A percentile compares a stretch with the other conserved stretches of the same genome.
phyloP scores from a whole-genome alignment of 2,329 filamentous ascomycete species.

The Dactylellina leptospora region DNA sequence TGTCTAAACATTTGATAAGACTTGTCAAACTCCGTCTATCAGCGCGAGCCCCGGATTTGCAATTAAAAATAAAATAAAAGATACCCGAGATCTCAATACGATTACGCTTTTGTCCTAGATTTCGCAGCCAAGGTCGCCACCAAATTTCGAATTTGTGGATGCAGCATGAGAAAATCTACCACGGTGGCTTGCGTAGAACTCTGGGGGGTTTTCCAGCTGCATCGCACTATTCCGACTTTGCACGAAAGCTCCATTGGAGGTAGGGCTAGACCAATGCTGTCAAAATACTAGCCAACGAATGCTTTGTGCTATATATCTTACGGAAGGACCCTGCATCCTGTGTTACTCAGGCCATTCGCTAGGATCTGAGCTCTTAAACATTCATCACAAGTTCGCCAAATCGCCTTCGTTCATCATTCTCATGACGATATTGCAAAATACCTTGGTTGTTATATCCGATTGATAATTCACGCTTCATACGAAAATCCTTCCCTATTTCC shows the following conservation, averaged over 20 bases:
- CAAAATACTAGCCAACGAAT: conserved; percentile 1
- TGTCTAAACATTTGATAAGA: conserved; percentile 28
- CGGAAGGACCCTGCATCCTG: conserved; percentile 7
- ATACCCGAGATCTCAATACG: conserved; percentile 47
- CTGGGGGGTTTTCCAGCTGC: conserved; percentile 5
- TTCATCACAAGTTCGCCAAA: too few species aligned
- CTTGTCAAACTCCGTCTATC: conserved; percentile 31
- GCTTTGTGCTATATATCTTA: conserved; percentile 31
- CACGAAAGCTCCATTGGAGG: conserved; percentile 24
- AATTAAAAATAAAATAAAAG: conserved; percentile 8
- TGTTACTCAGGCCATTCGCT: background rate
- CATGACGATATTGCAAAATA: too few species aligned
- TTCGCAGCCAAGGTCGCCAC: conserved; percentile 1
- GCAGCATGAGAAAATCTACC: background rate
- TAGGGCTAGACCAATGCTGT: conserved; percentile 6
- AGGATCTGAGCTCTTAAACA: background rate
- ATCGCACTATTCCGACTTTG: conserved; percentile 31
- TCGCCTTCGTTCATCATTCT: too few species aligned
- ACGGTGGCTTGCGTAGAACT: conserved; percentile 6
- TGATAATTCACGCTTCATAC: conserved; percentile 27
- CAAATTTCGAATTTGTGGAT: conserved; percentile 13
- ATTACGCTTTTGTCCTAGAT: background rate
- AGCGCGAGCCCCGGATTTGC: conserved; percentile 17
- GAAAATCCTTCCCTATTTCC: conserved; percentile 17
- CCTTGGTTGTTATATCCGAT: background rate